Evolutionary conservation across 2,329 filamentous ascomycete species (phyloP).

Genomic region (Fusarium continuum): DNA sequence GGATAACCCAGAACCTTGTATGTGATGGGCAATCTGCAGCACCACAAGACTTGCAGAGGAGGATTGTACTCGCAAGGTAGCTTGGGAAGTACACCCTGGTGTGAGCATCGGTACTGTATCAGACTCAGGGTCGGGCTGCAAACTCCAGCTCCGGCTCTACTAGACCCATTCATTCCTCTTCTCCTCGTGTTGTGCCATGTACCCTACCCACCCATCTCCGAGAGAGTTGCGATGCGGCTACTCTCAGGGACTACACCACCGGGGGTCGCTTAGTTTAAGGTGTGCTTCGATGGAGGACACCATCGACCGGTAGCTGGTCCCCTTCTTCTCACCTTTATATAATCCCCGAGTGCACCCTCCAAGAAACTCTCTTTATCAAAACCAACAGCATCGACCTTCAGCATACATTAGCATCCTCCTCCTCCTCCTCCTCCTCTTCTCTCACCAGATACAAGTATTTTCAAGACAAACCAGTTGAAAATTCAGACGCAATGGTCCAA

Average conservation of each 20-base stretch:
- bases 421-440: not conserved
- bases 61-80: conserved; percentile 10
- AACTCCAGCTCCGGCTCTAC: not conserved
- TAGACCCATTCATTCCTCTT: not conserved
- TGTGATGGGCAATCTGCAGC: conserved; percentile 4
- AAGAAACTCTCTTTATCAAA: conserved; percentile 7
- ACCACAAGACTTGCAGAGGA: conserved; percentile 1
- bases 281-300: conserved; percentile 17
- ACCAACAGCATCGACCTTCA: conserved; percentile 1
- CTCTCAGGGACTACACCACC: conserved; percentile 23
- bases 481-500: conserved; percentile 19
- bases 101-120: conserved; percentile 12
- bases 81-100: conserved; percentile 14
- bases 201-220: conserved; percentile 3
- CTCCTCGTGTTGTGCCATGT: not conserved
- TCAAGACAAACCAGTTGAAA: not conserved
- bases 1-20: conserved; percentile 18
- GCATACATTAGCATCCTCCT: not conserved
- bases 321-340: conserved; percentile 20
- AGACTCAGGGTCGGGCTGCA: not conserved
- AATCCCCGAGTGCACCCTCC: conserved; percentile 11
- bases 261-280: conserved; percentile 1
- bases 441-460: not conserved
- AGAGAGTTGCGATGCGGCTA: conserved; percentile 11
- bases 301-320: not conserved